phyloP scores from a whole-genome alignment of 805 yeast species.

The Lipomyces mesembrius region DNA sequence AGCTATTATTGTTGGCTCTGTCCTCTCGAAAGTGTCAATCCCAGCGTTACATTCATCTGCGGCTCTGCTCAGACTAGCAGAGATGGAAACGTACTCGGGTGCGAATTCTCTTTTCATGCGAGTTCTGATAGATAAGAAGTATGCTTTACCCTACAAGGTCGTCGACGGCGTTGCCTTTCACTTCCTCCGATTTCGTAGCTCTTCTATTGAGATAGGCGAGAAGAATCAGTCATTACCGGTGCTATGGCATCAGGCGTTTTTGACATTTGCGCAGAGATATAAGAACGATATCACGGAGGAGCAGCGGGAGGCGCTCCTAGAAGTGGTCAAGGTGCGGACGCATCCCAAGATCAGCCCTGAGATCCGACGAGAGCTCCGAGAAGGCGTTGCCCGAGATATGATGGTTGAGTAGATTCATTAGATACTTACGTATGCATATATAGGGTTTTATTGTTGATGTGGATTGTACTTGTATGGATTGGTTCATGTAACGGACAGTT shows the following conservation, averaged over 20 bases:
- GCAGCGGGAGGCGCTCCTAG: conserved; percentile 91
- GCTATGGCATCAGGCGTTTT: conserved; percentile 96
- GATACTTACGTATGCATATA: not conserved
- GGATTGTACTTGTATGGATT: not conserved
- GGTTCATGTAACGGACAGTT: not conserved
- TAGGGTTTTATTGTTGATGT: not conserved
- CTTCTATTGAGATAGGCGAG: conserved; percentile 49
- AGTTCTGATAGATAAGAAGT: conserved; percentile 87
- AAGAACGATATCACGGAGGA: conserved; percentile 98
- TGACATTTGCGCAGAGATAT: conserved; percentile 93
- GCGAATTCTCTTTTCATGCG: conserved; percentile 89
- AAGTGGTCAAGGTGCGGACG: conserved; percentile 85
- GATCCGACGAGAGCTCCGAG: conserved; percentile 87
- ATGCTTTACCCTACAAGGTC: conserved; percentile 96
- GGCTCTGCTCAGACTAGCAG: conserved; percentile 82
- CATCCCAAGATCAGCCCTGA: conserved; percentile 92
- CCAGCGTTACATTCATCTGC: conserved; percentile 97
- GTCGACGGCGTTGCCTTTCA: conserved; percentile 92
- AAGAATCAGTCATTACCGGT: conserved; percentile 65
- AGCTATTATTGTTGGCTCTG: conserved; percentile 93
- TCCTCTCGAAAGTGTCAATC: conserved; percentile 82
- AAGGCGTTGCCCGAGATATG: conserved; percentile 63
- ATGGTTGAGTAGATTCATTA: conserved; percentile 6
- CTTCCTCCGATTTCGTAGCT: conserved; percentile 82
- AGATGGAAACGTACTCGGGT: conserved; percentile 76